Evolutionary conservation across 2,329 filamentous ascomycete species (phyloP), one percentile per base, ranked within the genome.

Genomic region (Hymenoscyphus salicellus): DNA sequence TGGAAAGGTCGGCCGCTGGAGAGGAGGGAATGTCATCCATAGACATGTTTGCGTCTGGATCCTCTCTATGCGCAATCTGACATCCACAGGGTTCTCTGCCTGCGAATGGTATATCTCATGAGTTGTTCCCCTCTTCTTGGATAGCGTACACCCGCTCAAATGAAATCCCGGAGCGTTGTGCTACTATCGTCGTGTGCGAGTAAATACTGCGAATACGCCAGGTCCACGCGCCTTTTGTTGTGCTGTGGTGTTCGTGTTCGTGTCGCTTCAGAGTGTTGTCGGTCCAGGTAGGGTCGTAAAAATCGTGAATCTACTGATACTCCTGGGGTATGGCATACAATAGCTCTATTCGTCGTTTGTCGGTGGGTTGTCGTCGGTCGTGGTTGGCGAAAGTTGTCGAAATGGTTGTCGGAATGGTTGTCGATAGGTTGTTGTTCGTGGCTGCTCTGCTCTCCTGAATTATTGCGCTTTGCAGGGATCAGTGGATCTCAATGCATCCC

Each of bases 1-100:
- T 83, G 62, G 84, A 77, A 61, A 80, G 77, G 73, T 82, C 83
- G 73, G 79, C 79, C 11, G 85, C 85, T 61, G 86, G 86, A 58
- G 86, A 89, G 5, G 86, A 89, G 5, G 86, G 85, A 71, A 82
- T 81, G 74, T 88, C 86, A 66, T 72, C 72, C 74, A 74, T 74
- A 62, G 66, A 64, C 58, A 56, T 66, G 23, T 38, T 68, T 14
- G 46, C 46, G 20, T 26, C 46, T 23, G 46, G 46, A 61, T 63
- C 58, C 38, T 58, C 20, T 52, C 26, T 61, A 32, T 63, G 60
- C 57, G 32, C 64, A 60, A 66, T 56, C 58, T 61, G 58, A 52
- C 55, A 57, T 57, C 28, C 55, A 36, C 55, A 33, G n/a, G 28
- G 28, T 57, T 28, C 55, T 65, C 61, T n/a, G 46, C 46, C 46